These are phyloP conservation scores for Lenzites betulinus DNA, from an alignment of 768 basidiomycete species.

Conservation along the genomic window DNA sequence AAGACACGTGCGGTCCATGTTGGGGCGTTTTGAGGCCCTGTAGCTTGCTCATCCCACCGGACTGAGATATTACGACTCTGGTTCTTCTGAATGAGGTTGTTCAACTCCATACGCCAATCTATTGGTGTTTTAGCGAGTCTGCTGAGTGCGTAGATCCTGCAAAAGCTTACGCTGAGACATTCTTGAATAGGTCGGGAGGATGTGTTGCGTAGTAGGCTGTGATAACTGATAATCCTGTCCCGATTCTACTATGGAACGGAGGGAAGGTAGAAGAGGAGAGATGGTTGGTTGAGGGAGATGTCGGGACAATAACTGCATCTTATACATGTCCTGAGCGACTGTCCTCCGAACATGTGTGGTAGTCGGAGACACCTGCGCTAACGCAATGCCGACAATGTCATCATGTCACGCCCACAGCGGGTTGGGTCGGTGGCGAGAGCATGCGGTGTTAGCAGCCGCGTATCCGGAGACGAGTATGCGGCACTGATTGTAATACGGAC, in stretches of 20 bases:
- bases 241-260: too few species aligned
- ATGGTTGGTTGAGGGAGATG: not conserved
- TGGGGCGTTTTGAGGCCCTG: conserved; percentile 30
- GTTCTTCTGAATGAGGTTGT: conserved; percentile 29
- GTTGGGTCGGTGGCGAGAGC: not conserved
- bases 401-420: not conserved
- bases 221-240: not conserved
- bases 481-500: conserved; percentile 10
- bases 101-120: conserved; percentile 31
- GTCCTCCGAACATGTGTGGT: conserved; percentile 11
- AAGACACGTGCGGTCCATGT: conserved; percentile 33
- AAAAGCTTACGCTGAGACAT: not conserved
- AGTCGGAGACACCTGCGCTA: conserved; percentile 7
- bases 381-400: conserved; percentile 3
- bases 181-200: not conserved
- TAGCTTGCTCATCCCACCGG: conserved; percentile 3
- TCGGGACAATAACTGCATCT: not conserved
- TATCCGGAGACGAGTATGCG: conserved; percentile 16
- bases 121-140: not conserved
- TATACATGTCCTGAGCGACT: conserved; percentile 7
- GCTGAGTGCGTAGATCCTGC: not conserved
- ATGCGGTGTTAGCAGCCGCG: conserved; percentile 3
- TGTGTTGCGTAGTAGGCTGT: not conserved
- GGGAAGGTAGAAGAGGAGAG: not conserved
- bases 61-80: conserved; percentile 1